Conservation (phyloP, 2,329 filamentous ascomycete genomes). For the Aureobasidium lini region DNA sequence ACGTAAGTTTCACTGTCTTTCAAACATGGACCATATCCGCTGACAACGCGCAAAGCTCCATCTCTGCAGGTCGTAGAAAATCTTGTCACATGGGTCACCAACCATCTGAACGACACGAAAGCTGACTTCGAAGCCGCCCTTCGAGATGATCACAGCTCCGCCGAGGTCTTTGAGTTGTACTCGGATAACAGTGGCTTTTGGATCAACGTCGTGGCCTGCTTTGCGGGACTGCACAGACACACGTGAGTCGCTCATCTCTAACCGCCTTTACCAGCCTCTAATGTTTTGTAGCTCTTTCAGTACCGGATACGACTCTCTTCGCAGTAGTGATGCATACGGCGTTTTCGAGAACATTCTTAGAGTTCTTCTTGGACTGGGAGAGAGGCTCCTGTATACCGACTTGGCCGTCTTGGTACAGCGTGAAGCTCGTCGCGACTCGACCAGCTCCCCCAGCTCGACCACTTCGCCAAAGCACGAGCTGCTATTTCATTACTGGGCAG, state of each 20-base stretch:
- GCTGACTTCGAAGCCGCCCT: conserved; percentile 17
- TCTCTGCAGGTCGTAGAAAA: background rate
- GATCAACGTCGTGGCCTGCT: conserved; percentile 14
- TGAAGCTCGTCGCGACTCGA: conserved; percentile 8
- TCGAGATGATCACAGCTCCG: conserved; percentile 12
- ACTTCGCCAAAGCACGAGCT: background rate
- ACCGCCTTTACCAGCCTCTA: conserved; percentile 2
- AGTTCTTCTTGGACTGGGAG: background rate
- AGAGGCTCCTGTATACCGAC: background rate
- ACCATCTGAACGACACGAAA: conserved; percentile 19
- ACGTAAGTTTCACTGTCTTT: background rate
- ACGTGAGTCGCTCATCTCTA: conserved; percentile 19
- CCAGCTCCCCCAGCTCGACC: background rate
- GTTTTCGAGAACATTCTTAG: background rate
- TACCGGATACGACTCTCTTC: background rate
- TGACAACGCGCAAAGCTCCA: background rate
- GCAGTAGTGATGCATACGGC: background rate
- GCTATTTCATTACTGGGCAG: background rate
- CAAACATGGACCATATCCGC: background rate
- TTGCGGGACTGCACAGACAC: background rate
- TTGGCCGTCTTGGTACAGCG: background rate
- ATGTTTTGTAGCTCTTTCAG: background rate
- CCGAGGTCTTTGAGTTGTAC: background rate
- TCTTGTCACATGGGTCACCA: conserved; percentile 17
- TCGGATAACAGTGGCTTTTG: conserved; percentile 19